Conservation (phyloP, 768 basidiomycete species). For the Naganishia kalamii region DNA sequence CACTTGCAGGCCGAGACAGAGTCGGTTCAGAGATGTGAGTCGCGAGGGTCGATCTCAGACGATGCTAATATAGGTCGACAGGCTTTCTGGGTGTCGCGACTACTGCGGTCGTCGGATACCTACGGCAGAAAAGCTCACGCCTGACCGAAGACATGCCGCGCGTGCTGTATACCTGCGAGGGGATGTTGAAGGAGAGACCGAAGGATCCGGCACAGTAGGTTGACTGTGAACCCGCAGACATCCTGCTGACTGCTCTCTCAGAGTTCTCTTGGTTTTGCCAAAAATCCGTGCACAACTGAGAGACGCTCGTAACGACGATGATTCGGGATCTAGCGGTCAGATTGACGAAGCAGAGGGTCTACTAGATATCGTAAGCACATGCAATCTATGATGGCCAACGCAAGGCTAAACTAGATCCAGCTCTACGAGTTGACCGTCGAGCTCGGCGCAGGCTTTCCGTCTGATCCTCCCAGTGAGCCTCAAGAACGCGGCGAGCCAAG, state of each 20-base stretch:
- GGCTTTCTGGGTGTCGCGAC: conserved; percentile 7
- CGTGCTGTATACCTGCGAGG: neutral
- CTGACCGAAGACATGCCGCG: conserved; percentile 4
- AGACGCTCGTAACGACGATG: neutral
- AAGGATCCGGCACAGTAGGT: conserved; percentile 9
- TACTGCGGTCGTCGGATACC: neutral
- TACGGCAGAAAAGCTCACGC: neutral
- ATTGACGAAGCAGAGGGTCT: conserved; percentile 16
- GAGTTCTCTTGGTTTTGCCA: neutral
- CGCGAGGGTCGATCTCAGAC: neutral
- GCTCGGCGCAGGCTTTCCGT: neutral
- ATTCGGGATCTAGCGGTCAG: neutral
- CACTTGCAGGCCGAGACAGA: neutral
- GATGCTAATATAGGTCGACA: neutral
- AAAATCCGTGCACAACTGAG: conserved; percentile 11
- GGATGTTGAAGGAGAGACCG: neutral
- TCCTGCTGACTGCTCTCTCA: neutral
- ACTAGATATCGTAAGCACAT: conserved; percentile 20
- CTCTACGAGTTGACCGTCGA: neutral
- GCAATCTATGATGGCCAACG: neutral
- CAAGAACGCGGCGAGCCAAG: no score
- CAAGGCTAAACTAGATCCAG: neutral
- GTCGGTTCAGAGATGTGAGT: neutral
- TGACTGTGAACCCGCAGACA: neutral
- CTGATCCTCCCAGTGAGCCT: neutral